Conservation (phyloP, 1,139 yeast species). For the Candida anutae region DNA sequence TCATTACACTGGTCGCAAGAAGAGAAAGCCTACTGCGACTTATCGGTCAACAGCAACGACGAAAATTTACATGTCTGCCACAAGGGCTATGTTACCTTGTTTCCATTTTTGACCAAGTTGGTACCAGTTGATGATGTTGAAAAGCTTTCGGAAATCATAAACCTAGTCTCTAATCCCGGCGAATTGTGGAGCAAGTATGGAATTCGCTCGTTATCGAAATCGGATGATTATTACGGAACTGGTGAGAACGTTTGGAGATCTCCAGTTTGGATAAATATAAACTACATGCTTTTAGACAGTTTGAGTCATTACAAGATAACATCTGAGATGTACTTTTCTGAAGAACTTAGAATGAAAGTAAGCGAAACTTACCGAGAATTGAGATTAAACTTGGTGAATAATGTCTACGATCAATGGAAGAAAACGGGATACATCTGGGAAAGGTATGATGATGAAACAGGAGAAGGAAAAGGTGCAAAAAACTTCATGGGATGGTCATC, state of each 20-base stretch:
- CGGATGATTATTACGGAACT: conserved; percentile 58
- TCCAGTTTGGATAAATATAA: conserved; percentile 88
- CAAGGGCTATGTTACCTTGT: conserved; percentile 78
- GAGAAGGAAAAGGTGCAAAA: conserved; percentile 73
- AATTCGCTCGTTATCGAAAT: conserved; percentile 69
- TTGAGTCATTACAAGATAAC: conserved; percentile 42
- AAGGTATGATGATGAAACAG: conserved; percentile 74
- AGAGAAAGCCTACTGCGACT: conserved; percentile 72
- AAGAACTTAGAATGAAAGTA: conserved; percentile 27
- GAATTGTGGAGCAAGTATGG: conserved; percentile 79
- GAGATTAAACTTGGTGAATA: conserved; percentile 59
- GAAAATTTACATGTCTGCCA: conserved; percentile 66
- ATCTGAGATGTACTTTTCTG: conserved; percentile 7
- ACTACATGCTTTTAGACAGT: conserved; percentile 71
- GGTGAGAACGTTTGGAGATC: conserved; percentile 96
- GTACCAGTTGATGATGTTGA: conserved; percentile 44
- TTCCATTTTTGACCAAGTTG: conserved; percentile 77
- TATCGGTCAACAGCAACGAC: conserved; percentile 66
- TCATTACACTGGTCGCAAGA: conserved; percentile 73
- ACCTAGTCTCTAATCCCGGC: conserved; percentile 57
- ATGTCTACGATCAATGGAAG: conserved; percentile 61
- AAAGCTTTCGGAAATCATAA: conserved; percentile 45
- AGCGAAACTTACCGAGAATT: conserved; percentile 43
- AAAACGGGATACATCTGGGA: conserved; percentile 85
- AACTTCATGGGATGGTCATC: conserved; percentile 96